These are phyloP conservation scores for Mycena polygramma DNA, from an alignment of 768 basidiomycete species.

Conservation along the genomic window DNA sequence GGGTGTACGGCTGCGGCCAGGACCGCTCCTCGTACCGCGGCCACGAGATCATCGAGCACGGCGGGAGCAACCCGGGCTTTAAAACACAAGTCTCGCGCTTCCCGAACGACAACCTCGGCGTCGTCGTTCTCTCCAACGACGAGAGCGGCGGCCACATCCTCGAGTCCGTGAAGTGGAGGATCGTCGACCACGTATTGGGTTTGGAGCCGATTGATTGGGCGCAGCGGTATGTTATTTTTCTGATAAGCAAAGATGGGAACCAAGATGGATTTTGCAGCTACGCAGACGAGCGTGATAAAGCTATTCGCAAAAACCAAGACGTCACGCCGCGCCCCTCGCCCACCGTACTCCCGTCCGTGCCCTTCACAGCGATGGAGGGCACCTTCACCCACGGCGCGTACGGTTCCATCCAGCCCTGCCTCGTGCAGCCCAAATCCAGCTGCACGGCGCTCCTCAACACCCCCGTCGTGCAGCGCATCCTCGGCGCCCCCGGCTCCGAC, in stretches of 20 bases:
- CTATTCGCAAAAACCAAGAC: conserved; percentile 39
- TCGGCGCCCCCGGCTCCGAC: conserved; percentile 30
- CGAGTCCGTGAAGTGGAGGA: conserved; percentile 54
- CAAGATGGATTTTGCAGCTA: conserved; percentile 35
- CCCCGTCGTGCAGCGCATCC: conserved; percentile 47
- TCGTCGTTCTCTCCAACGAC: conserved; percentile 58
- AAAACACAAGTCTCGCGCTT: conserved; percentile 41
- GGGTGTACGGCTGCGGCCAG: conserved; percentile 57
- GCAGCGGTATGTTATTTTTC: conserved; percentile 42
- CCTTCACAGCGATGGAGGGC: conserved; percentile 43
- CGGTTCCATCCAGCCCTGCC: conserved; percentile 51
- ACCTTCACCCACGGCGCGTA: conserved; percentile 53
- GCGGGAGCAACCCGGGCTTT: conserved; percentile 56
- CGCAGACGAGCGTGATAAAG: conserved; percentile 41
- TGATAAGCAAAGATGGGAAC: too few relatives aligned
- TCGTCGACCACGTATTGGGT: conserved; percentile 53
- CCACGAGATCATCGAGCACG: conserved; percentile 59
- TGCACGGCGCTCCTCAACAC: conserved; percentile 43
- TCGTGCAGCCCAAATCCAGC: conserved; percentile 38
- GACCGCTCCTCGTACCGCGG: conserved; percentile 55
- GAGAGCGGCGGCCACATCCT: conserved; percentile 49
- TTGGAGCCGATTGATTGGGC: conserved; percentile 55
- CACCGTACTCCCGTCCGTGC: conserved; percentile 40
- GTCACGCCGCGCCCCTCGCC: conserved; percentile 43
- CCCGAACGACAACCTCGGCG: conserved; percentile 50